Evolutionary conservation across 345 rosid species (phyloP), one percentile per base, ranked within the genome.

Genomic region (Citrus trifoliata): DNA sequence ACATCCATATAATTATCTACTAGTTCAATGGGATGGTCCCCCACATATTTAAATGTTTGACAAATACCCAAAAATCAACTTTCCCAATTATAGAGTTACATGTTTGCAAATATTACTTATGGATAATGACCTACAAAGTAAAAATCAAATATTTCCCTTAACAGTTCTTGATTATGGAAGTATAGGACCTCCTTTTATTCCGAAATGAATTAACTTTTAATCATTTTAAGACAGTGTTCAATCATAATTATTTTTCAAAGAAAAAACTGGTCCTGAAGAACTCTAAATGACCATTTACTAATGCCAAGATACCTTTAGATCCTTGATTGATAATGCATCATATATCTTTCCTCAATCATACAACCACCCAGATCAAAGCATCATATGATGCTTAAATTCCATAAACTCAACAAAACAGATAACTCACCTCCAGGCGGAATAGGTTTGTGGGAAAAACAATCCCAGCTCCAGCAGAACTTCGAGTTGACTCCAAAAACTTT

Each of bases 391-490:
- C 68, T 66, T 70, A 75, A 51, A 48, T 37, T 69, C 37, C 28
- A 58, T 59, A 28, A 18, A 73, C 58, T 21, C 13, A 79, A 61
- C 42, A 53, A 27, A 21, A 76, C 48, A 73, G 35, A 62, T 72
- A 79, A 8, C 89, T 85, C 67, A 94, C 98, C 99, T 96, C 97
- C 87, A 96, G 76, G 40, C 98, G 97, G 83, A 92, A 88, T n/a
- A 90, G 78, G 84, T 80, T 86, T 10, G 92, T 89, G 35, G 99
- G 98, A 55, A 96, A 77, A 78, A 95, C 97, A 58, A 95, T 78
- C 69, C 99, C 99, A 80, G 75, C 95, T 78, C 99, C n/a, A n/a
- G n/a, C n/a, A n/a, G n/a, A n/a, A n/a, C n/a, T n/a, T n/a, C n/a
- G n/a, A n/a, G n/a, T n/a, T n/a, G n/a, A n/a, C n/a, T n/a, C n/a